These are phyloP conservation scores for Saraca asoca DNA, from an alignment of 331 rosid species.

Conservation along the genomic window DNA sequence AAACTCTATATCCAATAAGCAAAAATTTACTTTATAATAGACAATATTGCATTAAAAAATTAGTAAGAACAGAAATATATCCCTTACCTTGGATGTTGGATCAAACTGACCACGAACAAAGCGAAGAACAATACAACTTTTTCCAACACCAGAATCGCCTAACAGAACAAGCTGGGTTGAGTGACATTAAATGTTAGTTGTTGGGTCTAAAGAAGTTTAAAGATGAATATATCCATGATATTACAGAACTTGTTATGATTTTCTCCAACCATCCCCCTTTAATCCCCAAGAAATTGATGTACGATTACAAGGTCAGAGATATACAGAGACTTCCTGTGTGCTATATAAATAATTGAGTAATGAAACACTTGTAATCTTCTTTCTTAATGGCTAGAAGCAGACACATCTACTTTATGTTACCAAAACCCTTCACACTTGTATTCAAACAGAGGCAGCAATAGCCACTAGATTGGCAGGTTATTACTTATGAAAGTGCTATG, in stretches of 20 bases:
- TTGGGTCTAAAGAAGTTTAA: conserved; percentile 15
- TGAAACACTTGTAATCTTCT: conserved; percentile 10
- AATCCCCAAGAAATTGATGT: conserved; percentile 13
- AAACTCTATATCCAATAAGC: not conserved
- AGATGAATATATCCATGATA: conserved; percentile 20
- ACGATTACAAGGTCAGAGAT: conserved; percentile 1
- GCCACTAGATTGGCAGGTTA: not conserved
- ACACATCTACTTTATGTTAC: not conserved
- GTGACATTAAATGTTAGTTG: conserved; percentile 39
- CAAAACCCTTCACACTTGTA: not conserved
- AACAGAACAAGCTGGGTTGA: conserved; percentile 83
- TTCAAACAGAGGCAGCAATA: too few relatives aligned
- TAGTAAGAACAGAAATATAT: conserved; percentile 24
- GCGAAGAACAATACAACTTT: conserved; percentile 97
- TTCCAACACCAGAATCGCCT: conserved; percentile 99
- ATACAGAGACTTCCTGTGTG: not conserved
- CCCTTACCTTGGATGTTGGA: conserved; percentile 91
- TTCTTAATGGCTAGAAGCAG: not conserved
- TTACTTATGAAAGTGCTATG: not conserved
- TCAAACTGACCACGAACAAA: conserved; percentile 99
- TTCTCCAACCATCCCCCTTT: not conserved
- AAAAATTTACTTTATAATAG: not conserved
- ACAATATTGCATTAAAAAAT: not conserved
- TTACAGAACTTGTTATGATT: conserved; percentile 1
- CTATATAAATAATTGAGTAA: not conserved